Percentiles rank a stretch among this genome's conserved stretches.
Evolutionary conservation across 805 yeast genomes (phyloP).

Genomic region (Kluyveromyces nonfermentans): DNA sequence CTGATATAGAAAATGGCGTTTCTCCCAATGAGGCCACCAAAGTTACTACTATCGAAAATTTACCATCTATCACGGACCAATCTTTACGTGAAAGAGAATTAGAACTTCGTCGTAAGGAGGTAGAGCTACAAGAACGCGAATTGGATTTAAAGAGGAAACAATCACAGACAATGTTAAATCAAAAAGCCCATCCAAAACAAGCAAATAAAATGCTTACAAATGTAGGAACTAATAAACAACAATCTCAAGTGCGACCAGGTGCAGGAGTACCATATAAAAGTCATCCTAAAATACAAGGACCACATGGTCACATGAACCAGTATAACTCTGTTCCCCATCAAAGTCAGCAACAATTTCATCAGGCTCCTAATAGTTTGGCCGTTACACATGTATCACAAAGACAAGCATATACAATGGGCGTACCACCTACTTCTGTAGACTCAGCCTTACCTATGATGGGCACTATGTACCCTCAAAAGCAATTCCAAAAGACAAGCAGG

Average conservation of each 20-base stretch:
- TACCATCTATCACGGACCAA: constrained; percentile 8
- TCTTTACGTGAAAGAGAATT: constrained; percentile 24
- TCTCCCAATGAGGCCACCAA: not conserved
- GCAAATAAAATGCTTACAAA: not conserved
- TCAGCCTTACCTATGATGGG: not conserved
- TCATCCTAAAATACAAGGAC: not conserved
- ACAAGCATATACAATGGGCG: not conserved
- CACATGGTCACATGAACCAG: not conserved
- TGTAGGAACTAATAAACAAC: not conserved
- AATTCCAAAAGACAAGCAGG: constrained; percentile 29
- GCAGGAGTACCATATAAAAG: not conserved
- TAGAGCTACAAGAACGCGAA: constrained; percentile 29
- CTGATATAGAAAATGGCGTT: not conserved
- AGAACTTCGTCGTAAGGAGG: constrained; percentile 26
- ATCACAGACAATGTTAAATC: constrained; percentile 6
- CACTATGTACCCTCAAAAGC: constrained; percentile 1
- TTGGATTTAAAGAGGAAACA: constrained; percentile 23
- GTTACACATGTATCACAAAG: not conserved
- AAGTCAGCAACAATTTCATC: not conserved
- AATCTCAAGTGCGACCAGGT: not conserved
- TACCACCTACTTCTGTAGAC: not conserved
- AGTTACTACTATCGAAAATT: constrained; percentile 3
- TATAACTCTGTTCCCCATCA: not conserved
- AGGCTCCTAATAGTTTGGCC: not conserved
- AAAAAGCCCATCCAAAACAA: not conserved